Evolutionary conservation across 495 filamentous ascomycete genomes (phyloP).

Genomic region (Penicillium manginii): DNA sequence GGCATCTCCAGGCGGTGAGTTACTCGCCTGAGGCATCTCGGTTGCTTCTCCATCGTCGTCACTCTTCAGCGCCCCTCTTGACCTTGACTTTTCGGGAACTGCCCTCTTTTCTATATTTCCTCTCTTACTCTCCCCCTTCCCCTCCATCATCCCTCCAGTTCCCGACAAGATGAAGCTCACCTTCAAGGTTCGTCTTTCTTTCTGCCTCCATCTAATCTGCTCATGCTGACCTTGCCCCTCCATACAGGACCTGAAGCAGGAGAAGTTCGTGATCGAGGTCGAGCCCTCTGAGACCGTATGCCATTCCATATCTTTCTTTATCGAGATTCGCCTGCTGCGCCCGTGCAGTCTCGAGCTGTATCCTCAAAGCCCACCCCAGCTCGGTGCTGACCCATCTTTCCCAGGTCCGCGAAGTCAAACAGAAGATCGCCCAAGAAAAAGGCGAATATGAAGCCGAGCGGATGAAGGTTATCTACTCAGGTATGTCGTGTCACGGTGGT

Average conservation of each 20-base stretch:
- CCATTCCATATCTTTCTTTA: not conserved
- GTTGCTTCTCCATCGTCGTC: conserved; percentile 19
- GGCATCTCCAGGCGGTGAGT: no score
- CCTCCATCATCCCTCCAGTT: conserved; percentile 20
- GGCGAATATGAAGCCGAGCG: conserved; percentile 80
- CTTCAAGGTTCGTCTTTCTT: conserved; percentile 65
- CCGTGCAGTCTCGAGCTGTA: not conserved
- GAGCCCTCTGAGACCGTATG: conserved; percentile 89
- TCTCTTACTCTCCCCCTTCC: conserved; percentile 12
- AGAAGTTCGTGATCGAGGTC: conserved; percentile 93
- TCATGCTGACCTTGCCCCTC: conserved; percentile 4
- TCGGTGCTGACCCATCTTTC: not conserved
- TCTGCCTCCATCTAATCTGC: conserved; percentile 6
- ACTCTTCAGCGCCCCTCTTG: conserved; percentile 20
- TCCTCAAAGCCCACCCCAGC: not conserved
- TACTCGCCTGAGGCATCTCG: conserved; percentile 12
- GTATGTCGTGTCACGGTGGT: conserved; percentile 44
- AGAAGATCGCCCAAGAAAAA: conserved; percentile 84
- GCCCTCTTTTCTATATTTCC: conserved; percentile 11
- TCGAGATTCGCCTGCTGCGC: not conserved
- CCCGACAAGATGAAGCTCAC: conserved; percentile 75
- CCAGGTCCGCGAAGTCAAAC: conserved; percentile 86
- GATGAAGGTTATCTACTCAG: conserved; percentile 97
- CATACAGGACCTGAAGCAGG: conserved; percentile 89
- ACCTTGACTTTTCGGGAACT: conserved; percentile 14